Evolutionary conservation across 1,284 basidiomycete genomes (phyloP).

Genomic region (Fistulinella staudtii): DNA sequence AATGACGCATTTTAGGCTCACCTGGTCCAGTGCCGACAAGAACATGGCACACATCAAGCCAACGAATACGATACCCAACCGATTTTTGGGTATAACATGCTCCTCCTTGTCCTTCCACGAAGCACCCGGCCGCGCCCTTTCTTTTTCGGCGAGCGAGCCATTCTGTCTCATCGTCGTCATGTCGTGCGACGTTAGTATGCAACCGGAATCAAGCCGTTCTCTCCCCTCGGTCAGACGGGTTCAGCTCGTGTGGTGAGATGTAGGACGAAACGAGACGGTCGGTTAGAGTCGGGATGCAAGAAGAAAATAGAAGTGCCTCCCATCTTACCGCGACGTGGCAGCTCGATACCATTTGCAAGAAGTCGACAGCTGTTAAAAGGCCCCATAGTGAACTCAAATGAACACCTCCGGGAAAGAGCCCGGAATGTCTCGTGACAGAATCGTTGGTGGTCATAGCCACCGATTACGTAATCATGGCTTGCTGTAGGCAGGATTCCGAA

Average conservation of each 20-base stretch:
- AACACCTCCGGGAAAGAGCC: too few species aligned
- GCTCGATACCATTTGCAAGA: background rate
- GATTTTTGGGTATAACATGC: conserved; percentile 54
- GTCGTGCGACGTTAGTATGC: background rate
- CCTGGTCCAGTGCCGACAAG: conserved; percentile 58
- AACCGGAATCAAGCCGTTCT: background rate
- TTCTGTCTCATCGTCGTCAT: conserved; percentile 8
- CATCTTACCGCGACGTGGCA: background rate
- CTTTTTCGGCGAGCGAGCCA: too few species aligned
- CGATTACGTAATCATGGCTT: background rate
- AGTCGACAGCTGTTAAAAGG: too few species aligned
- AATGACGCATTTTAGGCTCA: conserved; percentile 18
- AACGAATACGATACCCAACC: conserved; percentile 49
- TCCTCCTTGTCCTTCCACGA: conserved; percentile 53
- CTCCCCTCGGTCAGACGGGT: background rate
- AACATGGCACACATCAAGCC: conserved; percentile 56
- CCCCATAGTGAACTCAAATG: too few species aligned
- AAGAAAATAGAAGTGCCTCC: background rate
- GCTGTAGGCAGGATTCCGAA: background rate
- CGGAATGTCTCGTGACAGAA: too few species aligned
- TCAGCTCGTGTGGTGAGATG: background rate
- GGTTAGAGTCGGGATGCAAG: background rate
- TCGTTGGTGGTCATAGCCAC: background rate
- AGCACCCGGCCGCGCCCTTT: conserved; percentile 38
- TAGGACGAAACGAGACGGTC: background rate